A percentile compares a stretch with the other conserved stretches of the same genome.
phyloP scores from a whole-genome alignment of 1,284 basidiomycete genomes.

The Lentinus polychrous region DNA sequence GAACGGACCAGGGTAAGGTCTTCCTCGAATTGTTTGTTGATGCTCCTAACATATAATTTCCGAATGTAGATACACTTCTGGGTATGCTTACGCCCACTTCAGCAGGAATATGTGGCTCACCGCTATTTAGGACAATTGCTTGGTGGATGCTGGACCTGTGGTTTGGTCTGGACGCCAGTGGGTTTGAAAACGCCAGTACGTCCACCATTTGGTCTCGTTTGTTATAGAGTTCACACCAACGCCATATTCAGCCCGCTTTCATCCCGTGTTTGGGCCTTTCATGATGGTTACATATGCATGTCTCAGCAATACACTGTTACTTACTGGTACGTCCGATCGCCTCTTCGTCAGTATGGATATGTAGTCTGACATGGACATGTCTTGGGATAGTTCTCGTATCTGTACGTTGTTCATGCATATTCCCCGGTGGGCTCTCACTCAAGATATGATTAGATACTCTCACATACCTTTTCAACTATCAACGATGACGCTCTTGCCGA shows the following conservation, averaged over 20 bases:
- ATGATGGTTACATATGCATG: conserved; percentile 86
- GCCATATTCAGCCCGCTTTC: conserved; percentile 53
- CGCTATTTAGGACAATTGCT: conserved; percentile 55
- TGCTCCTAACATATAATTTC: not conserved
- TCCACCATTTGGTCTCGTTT: conserved; percentile 13
- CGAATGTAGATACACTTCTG: conserved; percentile 35
- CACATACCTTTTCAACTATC: conserved; percentile 89
- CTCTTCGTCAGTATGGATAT: conserved; percentile 2
- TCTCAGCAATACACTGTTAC: conserved; percentile 79
- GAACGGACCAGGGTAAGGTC: conserved; percentile 44
- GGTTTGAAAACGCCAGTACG: conserved; percentile 74
- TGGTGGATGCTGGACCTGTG: conserved; percentile 90
- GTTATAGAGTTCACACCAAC: not conserved
- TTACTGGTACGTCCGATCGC: conserved; percentile 51
- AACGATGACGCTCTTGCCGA: conserved; percentile 90
- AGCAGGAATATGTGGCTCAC: conserved; percentile 2
- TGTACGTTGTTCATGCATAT: conserved; percentile 34
- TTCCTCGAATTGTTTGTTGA: not conserved
- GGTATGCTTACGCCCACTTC: conserved; percentile 25
- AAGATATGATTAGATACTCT: conserved; percentile 58
- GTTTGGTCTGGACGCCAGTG: conserved; percentile 86
- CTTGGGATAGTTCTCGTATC: conserved; percentile 60
- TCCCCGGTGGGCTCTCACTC: conserved; percentile 19
- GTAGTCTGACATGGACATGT: conserved; percentile 6
- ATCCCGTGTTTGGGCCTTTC: conserved; percentile 78